These are phyloP conservation scores for Cryptococcus sp. DNA, from an alignment of 1,284 basidiomycete genomes.

Conservation along the genomic window DNA sequence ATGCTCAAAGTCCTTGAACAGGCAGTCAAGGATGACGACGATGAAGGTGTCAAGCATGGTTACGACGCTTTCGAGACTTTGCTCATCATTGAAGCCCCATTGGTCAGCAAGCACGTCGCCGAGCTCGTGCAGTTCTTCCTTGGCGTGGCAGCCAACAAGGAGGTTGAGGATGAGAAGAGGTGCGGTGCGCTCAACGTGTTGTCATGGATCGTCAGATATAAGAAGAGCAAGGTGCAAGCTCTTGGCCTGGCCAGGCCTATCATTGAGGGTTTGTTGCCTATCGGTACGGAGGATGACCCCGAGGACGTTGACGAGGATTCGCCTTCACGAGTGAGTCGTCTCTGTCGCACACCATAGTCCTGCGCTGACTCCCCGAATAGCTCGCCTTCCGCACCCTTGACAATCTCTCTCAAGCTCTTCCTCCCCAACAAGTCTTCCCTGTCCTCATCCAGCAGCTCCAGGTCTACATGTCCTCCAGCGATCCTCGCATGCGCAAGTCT, in stretches of 20 bases:
- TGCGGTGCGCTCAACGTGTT: conserved; percentile 91
- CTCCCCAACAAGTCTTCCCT: conserved; percentile 96
- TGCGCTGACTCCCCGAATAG: conserved; percentile 49
- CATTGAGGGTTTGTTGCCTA: conserved; percentile 88
- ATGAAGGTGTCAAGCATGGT: conserved; percentile 79
- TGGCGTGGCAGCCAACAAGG: conserved; percentile 75
- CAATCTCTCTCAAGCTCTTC: conserved; percentile 87
- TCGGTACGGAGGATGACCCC: conserved; percentile 84
- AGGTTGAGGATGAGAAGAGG: conserved; percentile 78
- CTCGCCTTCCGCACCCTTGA: conserved; percentile 95
- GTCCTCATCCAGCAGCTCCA: conserved; percentile 79
- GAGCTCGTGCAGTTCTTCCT: conserved; percentile 90
- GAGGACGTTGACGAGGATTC: conserved; percentile 80
- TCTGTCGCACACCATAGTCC: conserved; percentile 2
- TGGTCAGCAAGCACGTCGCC: conserved; percentile 84
- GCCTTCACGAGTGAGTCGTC: conserved; percentile 72
- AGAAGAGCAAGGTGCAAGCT: conserved; percentile 93
- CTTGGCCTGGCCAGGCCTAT: conserved; percentile 83
- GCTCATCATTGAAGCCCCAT: conserved; percentile 89
- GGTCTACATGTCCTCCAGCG: conserved; percentile 78
- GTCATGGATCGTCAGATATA: conserved; percentile 95
- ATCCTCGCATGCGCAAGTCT: conserved; percentile 78
- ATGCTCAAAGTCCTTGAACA: conserved; percentile 92
- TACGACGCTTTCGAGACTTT: conserved; percentile 97
- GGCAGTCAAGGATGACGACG: conserved; percentile 78